Percentiles rank a stretch among this genome's conserved stretches.
These are phyloP conservation scores for Saccharomyces hybrid DNA, from an alignment of 1,139 yeast species.

Conservation along the genomic window DNA sequence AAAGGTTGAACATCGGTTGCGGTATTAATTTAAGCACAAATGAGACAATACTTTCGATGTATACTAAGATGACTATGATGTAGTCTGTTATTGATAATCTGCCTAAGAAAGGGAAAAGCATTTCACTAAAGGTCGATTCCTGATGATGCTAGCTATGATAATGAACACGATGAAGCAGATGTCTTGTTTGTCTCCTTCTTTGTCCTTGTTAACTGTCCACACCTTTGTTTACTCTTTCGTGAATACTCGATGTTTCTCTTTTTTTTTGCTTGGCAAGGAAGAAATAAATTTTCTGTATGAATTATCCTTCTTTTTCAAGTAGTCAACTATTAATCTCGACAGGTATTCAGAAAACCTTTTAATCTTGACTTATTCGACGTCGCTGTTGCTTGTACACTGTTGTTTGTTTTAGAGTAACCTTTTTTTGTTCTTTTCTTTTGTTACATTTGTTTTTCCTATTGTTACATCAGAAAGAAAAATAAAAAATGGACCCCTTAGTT, in stretches of 20 bases:
- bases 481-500: not conserved
- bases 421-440: not conserved
- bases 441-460: not conserved
- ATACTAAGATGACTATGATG: conserved; percentile 30
- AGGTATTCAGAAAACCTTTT: too few species aligned
- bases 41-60: conserved; percentile 31
- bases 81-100: conserved; percentile 32
- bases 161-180: not conserved
- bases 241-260: too few species aligned
- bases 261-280: too few species aligned
- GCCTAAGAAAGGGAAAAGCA: not conserved
- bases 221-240: too few species aligned
- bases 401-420: not conserved
- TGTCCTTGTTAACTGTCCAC: not conserved
- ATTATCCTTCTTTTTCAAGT: too few species aligned
- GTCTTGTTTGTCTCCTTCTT: not conserved
- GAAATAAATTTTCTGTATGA: too few species aligned
- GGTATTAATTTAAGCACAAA: conserved; percentile 29
- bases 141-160: not conserved
- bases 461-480: not conserved
- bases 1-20: conserved; percentile 16
- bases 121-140: not conserved
- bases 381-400: too few species aligned
- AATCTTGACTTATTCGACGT: too few species aligned
- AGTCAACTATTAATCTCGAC: too few species aligned